A percentile compares a stretch with the other conserved stretches of the same genome.
These are phyloP conservation scores for Rhodotorula sp. DNA, from an alignment of 1,284 basidiomycete species.

Conservation along the genomic window DNA sequence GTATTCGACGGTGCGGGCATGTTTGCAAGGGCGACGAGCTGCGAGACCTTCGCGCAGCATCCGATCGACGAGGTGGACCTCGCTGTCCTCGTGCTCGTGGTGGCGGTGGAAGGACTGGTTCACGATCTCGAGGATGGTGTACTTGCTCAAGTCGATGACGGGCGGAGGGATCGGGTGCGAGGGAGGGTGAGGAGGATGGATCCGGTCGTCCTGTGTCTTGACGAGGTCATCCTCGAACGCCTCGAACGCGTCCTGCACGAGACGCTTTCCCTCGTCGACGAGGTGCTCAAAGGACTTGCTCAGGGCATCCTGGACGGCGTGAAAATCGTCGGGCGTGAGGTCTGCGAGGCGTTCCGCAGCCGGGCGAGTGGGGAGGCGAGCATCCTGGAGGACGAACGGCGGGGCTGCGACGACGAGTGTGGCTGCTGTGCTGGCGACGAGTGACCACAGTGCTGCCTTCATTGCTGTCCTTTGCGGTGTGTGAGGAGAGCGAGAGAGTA, in stretches of 20 bases:
- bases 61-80: background rate
- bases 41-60: constrained; percentile 11
- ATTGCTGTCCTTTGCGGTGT: background rate
- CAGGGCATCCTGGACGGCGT: constrained; percentile 12
- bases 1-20: too few species aligned
- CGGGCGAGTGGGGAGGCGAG: background rate
- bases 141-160: constrained; percentile 32
- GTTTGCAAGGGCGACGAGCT: background rate
- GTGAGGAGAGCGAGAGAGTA: background rate
- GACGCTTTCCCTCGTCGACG: background rate
- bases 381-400: constrained; percentile 12
- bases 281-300: constrained; percentile 8
- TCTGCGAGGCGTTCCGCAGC: background rate
- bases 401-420: constrained; percentile 6
- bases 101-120: constrained; percentile 36
- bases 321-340: constrained; percentile 25
- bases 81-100: constrained; percentile 1
- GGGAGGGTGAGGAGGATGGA: background rate
- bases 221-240: background rate
- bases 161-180: constrained; percentile 18
- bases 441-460: background rate
- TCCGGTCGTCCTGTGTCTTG: background rate
- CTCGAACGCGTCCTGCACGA: background rate
- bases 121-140: constrained; percentile 43
- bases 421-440: background rate